phyloP scores from a whole-genome alignment of 768 basidiomycete genomes.

The Cystofilobasidium macerans region DNA sequence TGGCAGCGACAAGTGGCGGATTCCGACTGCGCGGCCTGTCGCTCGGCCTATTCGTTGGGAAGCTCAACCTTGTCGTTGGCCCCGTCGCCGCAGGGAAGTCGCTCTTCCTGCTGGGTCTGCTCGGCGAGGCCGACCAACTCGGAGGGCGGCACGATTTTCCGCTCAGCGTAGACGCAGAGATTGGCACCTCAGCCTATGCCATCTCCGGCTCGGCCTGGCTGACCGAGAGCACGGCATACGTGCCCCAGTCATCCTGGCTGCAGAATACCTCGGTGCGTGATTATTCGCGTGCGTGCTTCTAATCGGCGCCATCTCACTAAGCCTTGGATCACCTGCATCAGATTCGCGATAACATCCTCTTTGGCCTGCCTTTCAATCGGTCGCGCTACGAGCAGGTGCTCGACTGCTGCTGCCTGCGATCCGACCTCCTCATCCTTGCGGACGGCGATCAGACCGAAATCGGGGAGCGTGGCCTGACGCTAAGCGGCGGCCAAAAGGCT shows the following conservation, averaged over 20 bases:
- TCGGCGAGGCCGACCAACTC: constrained; percentile 65
- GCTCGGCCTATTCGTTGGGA: constrained; percentile 63
- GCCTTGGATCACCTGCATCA: background rate
- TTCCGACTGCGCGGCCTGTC: constrained; percentile 72
- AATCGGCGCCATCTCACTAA: too few species aligned
- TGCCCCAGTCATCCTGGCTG: constrained; percentile 53
- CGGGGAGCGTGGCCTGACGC: constrained; percentile 35
- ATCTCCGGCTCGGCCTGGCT: constrained; percentile 1
- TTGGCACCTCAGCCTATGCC: constrained; percentile 55
- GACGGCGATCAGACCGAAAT: constrained; percentile 21
- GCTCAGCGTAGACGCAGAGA: background rate
- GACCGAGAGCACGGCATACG: background rate
- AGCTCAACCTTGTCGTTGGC: constrained; percentile 74
- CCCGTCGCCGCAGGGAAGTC: constrained; percentile 85
- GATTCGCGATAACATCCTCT: constrained; percentile 31
- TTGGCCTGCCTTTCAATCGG: constrained; percentile 35
- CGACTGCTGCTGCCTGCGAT: constrained; percentile 29
- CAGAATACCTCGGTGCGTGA: constrained; percentile 2
- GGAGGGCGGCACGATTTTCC: constrained; percentile 6
- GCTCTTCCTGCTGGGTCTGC: constrained; percentile 64
- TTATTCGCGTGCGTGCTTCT: background rate
- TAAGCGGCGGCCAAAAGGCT: constrained; percentile 32
- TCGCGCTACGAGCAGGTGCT: constrained; percentile 33
- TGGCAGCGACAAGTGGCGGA: constrained; percentile 43
- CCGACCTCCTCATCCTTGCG: constrained; percentile 31